These are phyloP conservation scores for Magnusiomyces ingens DNA, from an alignment of 1,139 yeast genomes.

Conservation along the genomic window DNA sequence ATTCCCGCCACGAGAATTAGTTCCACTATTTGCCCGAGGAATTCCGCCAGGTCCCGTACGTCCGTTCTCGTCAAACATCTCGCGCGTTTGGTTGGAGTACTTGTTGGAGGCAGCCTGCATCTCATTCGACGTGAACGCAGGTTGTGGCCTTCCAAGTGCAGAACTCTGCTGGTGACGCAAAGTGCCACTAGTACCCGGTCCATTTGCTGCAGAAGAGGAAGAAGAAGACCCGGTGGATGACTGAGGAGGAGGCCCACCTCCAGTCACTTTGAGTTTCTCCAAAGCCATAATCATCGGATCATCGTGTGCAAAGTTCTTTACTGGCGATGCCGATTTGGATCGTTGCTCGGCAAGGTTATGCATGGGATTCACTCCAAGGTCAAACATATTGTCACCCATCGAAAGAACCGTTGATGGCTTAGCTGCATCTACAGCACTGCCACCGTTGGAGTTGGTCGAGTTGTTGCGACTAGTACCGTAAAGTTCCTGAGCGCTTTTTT, in stretches of 20 bases:
- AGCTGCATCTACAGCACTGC: too few species aligned
- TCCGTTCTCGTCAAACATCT: slow-evolving; percentile 21
- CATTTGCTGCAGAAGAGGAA: not conserved
- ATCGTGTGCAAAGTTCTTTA: slow-evolving; percentile 26
- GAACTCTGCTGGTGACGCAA: slow-evolving; percentile 5
- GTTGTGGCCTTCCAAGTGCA: slow-evolving; percentile 26
- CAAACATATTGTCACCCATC: slow-evolving; percentile 30
- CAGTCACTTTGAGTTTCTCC: slow-evolving; percentile 50
- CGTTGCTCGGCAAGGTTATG: slow-evolving; percentile 10
- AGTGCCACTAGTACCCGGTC: not conserved
- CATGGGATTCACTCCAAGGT: slow-evolving; percentile 25
- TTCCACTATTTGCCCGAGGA: not conserved
- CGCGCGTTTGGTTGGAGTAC: slow-evolving; percentile 27
- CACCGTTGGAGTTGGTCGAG: too few species aligned
- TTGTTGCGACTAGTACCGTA: too few species aligned
- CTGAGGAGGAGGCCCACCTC: not conserved
- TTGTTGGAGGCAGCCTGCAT: slow-evolving; percentile 29
- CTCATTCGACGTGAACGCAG: slow-evolving; percentile 32
- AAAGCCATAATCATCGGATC: slow-evolving; percentile 53
- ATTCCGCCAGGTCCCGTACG: not conserved
- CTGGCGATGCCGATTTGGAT: slow-evolving; percentile 22
- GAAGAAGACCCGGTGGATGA: not conserved
- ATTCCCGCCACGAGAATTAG: not conserved
- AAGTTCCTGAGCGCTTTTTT: not conserved
- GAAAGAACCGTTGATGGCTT: slow-evolving; percentile 10